Conservation (phyloP, 805 yeast species). For the Barnettozyma californica region DNA sequence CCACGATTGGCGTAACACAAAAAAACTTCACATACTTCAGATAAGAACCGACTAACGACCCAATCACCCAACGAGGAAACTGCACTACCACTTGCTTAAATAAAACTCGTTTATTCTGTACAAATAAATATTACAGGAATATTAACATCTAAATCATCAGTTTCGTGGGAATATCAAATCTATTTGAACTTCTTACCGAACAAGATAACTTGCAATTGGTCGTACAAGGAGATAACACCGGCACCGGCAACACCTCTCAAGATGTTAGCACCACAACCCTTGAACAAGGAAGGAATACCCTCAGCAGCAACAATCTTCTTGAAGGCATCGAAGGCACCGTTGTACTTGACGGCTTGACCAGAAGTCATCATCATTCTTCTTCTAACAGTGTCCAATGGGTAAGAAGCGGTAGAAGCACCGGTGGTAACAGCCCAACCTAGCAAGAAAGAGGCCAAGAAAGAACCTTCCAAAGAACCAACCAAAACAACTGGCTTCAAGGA, state of each 20-base stretch:
- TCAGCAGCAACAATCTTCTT: conserved; percentile 89
- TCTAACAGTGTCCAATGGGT: conserved; percentile 98
- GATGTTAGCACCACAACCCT: conserved; percentile 99
- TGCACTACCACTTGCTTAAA: neutral
- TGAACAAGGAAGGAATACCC: conserved; percentile 90
- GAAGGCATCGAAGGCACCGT: conserved; percentile 93
- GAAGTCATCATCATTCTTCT: conserved; percentile 99
- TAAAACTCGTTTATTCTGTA: conserved; percentile 6
- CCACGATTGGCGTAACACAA: too few species aligned
- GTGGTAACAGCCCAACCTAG: conserved; percentile 98
- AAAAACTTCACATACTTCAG: too few species aligned
- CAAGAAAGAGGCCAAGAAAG: conserved; percentile 91
- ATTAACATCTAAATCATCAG: conserved; percentile 8
- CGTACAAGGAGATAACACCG: conserved; percentile 97
- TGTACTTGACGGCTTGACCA: conserved; percentile 96
- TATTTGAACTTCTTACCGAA: conserved; percentile 92
- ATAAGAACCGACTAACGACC: too few species aligned
- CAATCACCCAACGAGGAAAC: too few species aligned
- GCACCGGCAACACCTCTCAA: conserved; percentile 99
- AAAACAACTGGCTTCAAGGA: conserved; percentile 92
- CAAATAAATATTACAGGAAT: conserved; percentile 15
- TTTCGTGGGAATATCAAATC: conserved; percentile 7
- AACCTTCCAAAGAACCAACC: conserved; percentile 91
- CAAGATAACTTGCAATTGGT: conserved; percentile 89
- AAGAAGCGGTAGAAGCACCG: conserved; percentile 97